phyloP scores from a whole-genome alignment of 2,329 filamentous ascomycete species.

The Zasmidium angulare region DNA sequence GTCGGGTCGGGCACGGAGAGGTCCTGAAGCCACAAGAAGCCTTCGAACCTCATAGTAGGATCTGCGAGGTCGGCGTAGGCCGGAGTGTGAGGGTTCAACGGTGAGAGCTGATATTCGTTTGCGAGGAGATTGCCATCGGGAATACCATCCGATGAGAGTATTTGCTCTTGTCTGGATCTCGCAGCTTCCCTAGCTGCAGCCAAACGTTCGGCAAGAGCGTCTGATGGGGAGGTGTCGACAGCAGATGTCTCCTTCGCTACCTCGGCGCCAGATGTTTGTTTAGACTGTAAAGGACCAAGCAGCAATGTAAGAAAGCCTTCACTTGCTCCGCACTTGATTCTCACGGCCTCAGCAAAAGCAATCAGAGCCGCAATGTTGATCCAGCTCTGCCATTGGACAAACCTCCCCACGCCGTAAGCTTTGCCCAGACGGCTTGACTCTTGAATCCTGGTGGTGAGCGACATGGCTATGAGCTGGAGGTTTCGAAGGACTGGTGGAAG shows the following conservation, averaged over 20 bases:
- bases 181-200: not conserved
- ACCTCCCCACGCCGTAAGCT: constrained; percentile 16
- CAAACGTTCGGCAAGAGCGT: constrained; percentile 6
- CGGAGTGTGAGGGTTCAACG: not conserved
- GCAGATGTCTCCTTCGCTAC: not conserved
- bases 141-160: not conserved
- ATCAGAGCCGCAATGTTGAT: constrained; percentile 29
- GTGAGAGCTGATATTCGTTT: constrained; percentile 1
- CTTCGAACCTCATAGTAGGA: constrained; percentile 54
- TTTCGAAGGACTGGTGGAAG: too few relatives aligned
- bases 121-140: not conserved
- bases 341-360: constrained; percentile 28
- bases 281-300: constrained; percentile 15
- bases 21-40: constrained; percentile 62
- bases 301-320: constrained; percentile 29
- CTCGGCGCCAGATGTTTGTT: too few relatives aligned
- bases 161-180: not conserved
- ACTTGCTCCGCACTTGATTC: constrained; percentile 27
- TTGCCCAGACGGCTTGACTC: constrained; percentile 14
- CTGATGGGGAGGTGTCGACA: not conserved
- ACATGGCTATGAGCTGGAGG: not conserved
- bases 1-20: constrained; percentile 55
- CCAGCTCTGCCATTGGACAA: constrained; percentile 5
- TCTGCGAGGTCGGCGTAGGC: constrained; percentile 40
- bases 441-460: not conserved